Evolutionary conservation across 768 basidiomycete genomes (phyloP).

Genomic region (Trametes coccinea): DNA sequence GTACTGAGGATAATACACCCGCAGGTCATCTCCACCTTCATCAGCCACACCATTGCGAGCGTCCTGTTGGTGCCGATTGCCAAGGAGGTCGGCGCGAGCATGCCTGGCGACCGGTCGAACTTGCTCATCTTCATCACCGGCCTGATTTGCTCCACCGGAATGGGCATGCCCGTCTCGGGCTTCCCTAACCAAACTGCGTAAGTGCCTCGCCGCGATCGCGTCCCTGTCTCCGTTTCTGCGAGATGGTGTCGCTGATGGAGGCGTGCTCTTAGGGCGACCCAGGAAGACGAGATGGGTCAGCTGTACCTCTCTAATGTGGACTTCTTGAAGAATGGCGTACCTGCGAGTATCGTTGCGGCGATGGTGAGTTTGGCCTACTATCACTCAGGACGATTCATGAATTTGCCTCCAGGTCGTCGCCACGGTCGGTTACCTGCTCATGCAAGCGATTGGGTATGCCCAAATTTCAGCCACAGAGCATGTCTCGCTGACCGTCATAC

Average conservation of each 20-base stretch:
- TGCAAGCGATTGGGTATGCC: slow-evolving; percentile 69
- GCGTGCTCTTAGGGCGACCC: slow-evolving; percentile 63
- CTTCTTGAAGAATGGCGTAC: slow-evolving; percentile 92
- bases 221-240: slow-evolving; percentile 5
- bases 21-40: slow-evolving; percentile 88
- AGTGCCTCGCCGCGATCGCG: slow-evolving; percentile 33
- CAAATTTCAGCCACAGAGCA: neutral
- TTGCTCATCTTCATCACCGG: slow-evolving; percentile 92
- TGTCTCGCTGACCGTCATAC: neutral
- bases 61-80: slow-evolving; percentile 98
- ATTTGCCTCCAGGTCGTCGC: slow-evolving; percentile 61
- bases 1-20: neutral
- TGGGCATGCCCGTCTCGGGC: slow-evolving; percentile 99
- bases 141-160: slow-evolving; percentile 90
- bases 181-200: slow-evolving; percentile 98
- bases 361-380: slow-evolving; percentile 47
- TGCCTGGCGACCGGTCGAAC: slow-evolving; percentile 63
- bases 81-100: slow-evolving; percentile 78
- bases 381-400: too few relatives aligned
- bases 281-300: slow-evolving; percentile 93
- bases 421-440: slow-evolving; percentile 81
- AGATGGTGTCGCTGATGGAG: slow-evolving; percentile 5
- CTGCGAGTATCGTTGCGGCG: slow-evolving; percentile 89
- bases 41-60: slow-evolving; percentile 96
- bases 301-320: slow-evolving; percentile 83